Base-by-base conservation (phyloP, 192 early-diverging fungal species). In the Backusella australiensis region DNA sequence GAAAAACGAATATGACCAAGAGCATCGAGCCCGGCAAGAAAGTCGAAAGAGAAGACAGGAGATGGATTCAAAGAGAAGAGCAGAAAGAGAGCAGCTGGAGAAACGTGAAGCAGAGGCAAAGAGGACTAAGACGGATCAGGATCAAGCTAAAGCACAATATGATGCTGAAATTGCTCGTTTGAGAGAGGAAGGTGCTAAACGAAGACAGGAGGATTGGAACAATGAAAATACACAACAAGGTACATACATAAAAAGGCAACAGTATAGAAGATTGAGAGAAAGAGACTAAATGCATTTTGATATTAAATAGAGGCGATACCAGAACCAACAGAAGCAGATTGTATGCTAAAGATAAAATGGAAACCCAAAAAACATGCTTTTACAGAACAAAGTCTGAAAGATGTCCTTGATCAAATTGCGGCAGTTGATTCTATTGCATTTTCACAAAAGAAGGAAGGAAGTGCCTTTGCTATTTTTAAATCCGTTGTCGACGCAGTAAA, bases 271-370 rank as follows among this genome's bases (percentile, higher is more conserved):
- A 17, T 69, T 19, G 46, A 69, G 36, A 53, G 29, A 46, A 29
- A 46, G 17, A 46, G 56, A 39, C 34, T 52, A 5, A 42, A 36
- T 38, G 19, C 32, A 34, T 42, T 36, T 32, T 23, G 14, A 3
- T 39, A 11, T 32, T 75, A 15, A 68, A 34, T 63, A 77, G 68
- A 63, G 11, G 21, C 69, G 12, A 63, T 63, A 63, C 72, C 78
- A 3, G 78, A 83, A 59, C 36, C 77, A 26, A 80, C 71, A 8
- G 84, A 85, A 29, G 36, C 85, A 69, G 87, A 88, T 39, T 78
- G 78, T 26, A 81, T 85, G 17, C 73, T 88, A 35, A 80, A 80
- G 69, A 63, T 88, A 42, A 88, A 82, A 68, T 88, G 87, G 87
- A 88, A 86, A 34, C 78, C 77, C 34, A 88, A 86, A 69, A 84